Evolutionary conservation across 805 yeast genomes (phyloP), one percentile per base, ranked within the genome.

Genomic region (Nakazawaea laoshanensis): DNA sequence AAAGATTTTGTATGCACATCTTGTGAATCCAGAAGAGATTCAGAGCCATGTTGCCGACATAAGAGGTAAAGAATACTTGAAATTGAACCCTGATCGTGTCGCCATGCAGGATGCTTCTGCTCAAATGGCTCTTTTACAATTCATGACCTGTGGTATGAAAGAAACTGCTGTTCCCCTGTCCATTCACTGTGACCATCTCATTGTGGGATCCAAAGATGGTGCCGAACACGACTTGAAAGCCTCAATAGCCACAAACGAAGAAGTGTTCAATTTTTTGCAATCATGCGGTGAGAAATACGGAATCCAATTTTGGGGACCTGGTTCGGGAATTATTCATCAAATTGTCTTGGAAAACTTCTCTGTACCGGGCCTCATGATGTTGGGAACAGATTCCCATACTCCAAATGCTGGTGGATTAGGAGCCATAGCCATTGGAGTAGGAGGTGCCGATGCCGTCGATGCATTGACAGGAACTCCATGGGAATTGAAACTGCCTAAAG

Each of bases 81-180:
- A 89, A 65, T 73, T 89, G 57, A 80, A 94, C 65, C 97, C 97
- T 36, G 97, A 88, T 61, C 77, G 97, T 61, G 96, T 89, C 41
- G 96, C 96, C 31, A 87, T 95, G 82, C 97, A 88, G 70, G 97
- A 88, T 69, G 97, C 97, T 38, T 86, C 96, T 38, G 96, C 96
- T 38, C 97, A 88, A 69, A 88, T 88, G 97, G 96, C 96, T 37
- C 74, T 88, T 48, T 68, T 88, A 53, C 97, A 88, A 68, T 88
- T 88, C 61, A 87, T 87, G 94, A 82, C 95, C 41, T 94, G 95
- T 48, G 95, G 94, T 52, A 66, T 87, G 75, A 80, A 84, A 42
- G 72, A 76, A 54, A 94, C 88, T 33, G 94, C 94, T 37, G 89
- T 89, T 42, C 96, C 96, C 36, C 85, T 88, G 42, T 85, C 96